Evolutionary conservation across 2,329 filamentous ascomycete genomes (phyloP), one percentile per base, ranked within the genome.

Genomic region (Neoarthrinium moseri): DNA sequence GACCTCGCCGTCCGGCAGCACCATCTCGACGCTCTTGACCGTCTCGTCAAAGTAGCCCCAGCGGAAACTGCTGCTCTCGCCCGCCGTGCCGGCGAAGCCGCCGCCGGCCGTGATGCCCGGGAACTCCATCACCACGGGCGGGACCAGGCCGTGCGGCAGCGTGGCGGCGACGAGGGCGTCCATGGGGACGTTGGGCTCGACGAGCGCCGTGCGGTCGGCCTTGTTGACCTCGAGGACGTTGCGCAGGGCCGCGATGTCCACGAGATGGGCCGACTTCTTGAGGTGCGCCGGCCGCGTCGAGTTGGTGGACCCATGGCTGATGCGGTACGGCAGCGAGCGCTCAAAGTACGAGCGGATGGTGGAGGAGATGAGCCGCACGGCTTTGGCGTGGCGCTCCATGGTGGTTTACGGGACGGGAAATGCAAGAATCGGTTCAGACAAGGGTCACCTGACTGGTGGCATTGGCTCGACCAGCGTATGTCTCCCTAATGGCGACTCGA

Each of bases 181-280:
- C 85, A 90, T 88, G 21, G 84, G 78, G 10, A 89, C 86, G 56
- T 89, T 90, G 43, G 86, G 85, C 68, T 90, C 85, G 32, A 89
- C 84, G 20, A 89, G 72, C 4, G 83, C 86, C 6, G 76, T 83
- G 43, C 74, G 74, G 2, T 60, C 61, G 6, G 67, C 59, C 2
- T 66, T 58, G 61, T 90, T 77, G 47, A 91, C 77, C 10, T 73
- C 67, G 26, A 91, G 70, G 21, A 91, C 83, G 61, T 83, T 71
- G 53, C 69, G 70, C 3, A 91, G 74, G 3, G 69, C 65, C 59
- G 80, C 81, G 57, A 87, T 89, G 68, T 89, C 85, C 53, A 91
- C 73, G 47, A 70, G 68, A 48, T 63, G 68, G 51, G 56, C 61
- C 48, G 56, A 53, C 38, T 62, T 60, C 33, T 66, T 66, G 33